Percentiles rank a stretch among this genome's conserved stretches.
phyloP scores from a whole-genome alignment of 108 stramenopile genomes.

The Schizochytrium sp. region DNA sequence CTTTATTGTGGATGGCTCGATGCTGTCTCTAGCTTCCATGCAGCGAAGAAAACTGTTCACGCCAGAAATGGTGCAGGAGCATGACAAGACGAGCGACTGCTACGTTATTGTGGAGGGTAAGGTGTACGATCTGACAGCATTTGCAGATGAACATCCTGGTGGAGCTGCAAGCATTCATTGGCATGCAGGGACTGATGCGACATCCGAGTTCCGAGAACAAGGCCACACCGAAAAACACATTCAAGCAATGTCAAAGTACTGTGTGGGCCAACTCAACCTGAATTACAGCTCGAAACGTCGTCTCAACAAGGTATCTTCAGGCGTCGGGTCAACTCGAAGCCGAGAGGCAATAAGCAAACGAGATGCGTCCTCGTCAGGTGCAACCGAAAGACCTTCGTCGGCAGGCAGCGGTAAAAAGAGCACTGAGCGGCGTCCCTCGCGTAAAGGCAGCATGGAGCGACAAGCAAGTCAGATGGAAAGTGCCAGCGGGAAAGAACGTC shows the following conservation, averaged over 20 bases:
- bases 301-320: too few relatives aligned
- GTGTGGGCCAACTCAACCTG: background rate
- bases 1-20: background rate
- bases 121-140: background rate
- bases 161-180: background rate
- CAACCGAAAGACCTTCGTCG: too few relatives aligned
- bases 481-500: too few relatives aligned
- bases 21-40: background rate
- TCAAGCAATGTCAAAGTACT: background rate
- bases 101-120: background rate
- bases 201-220: background rate
- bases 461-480: too few relatives aligned
- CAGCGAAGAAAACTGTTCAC: background rate
- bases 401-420: too few relatives aligned
- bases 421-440: too few relatives aligned
- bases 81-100: background rate
- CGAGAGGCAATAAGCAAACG: too few relatives aligned
- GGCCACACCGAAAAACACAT: background rate
- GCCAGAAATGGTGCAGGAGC: background rate
- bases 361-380: too few relatives aligned
- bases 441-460: too few relatives aligned
- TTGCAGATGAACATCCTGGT: background rate
- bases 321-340: too few relatives aligned
- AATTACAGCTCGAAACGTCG: too few relatives aligned
- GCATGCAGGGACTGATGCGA: background rate